A percentile compares a stretch with the other conserved stretches of the same genome.
Evolutionary conservation across 306 rosid species (phyloP).

Genomic region (Cyamopsis tetragonoloba): DNA sequence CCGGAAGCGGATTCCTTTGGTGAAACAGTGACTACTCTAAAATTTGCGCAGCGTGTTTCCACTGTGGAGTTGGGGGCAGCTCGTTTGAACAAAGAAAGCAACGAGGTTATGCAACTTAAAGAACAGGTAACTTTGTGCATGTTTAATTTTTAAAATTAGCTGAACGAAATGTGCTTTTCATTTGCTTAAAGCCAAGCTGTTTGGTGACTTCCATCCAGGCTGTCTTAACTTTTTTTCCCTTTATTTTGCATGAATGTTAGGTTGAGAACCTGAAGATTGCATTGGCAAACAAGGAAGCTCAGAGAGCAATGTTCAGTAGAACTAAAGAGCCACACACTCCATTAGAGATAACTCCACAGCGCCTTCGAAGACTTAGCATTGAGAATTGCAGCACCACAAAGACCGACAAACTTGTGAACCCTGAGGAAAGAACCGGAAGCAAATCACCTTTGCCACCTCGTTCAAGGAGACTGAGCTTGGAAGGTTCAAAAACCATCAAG

Average conservation of each 20-base stretch:
- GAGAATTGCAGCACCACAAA: slow-evolving; percentile 55
- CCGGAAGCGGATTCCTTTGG: slow-evolving; percentile 85
- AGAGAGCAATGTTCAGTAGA: slow-evolving; percentile 30
- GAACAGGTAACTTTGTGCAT: slow-evolving; percentile 68
- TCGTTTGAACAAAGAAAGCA: slow-evolving; percentile 66
- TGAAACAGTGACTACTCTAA: slow-evolving; percentile 81
- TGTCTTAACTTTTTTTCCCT: not conserved
- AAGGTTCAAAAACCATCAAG: slow-evolving; percentile 63
- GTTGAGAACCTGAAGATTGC: slow-evolving; percentile 75
- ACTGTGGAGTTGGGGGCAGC: slow-evolving; percentile 89
- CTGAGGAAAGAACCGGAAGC: slow-evolving; percentile 40
- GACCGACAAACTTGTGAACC: slow-evolving; percentile 36
- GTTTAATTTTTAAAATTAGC: too few relatives aligned
- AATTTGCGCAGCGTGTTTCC: slow-evolving; percentile 92
- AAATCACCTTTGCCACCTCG: slow-evolving; percentile 52
- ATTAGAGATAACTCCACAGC: slow-evolving; percentile 53
- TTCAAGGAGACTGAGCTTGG: slow-evolving; percentile 70
- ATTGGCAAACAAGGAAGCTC: slow-evolving; percentile 60
- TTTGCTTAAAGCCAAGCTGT: not conserved
- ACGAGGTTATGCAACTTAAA: slow-evolving; percentile 76
- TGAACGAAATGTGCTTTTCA: too few relatives aligned
- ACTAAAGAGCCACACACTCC: slow-evolving; percentile 44
- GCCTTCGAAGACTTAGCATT: slow-evolving; percentile 64
- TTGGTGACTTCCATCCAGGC: not conserved
- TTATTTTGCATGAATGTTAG: slow-evolving; percentile 34